A percentile compares a stretch with the other conserved stretches of the same genome.
These are phyloP conservation scores for Neofusicoccum parvum DNA, from an alignment of 2,329 filamentous ascomycete genomes.

Conservation along the genomic window DNA sequence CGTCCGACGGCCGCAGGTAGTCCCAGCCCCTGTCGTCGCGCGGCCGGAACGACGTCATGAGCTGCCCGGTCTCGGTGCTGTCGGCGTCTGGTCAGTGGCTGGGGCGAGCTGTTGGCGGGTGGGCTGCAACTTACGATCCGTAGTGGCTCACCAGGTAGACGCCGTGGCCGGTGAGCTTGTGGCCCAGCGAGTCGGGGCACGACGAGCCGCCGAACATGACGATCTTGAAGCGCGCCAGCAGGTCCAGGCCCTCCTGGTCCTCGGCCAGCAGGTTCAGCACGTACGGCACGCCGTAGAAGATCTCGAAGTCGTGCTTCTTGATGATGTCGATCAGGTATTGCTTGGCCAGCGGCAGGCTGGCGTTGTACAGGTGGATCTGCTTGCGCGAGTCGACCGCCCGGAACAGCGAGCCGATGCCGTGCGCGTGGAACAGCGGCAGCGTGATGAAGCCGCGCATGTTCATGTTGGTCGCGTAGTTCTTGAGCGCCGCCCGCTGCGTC, in stretches of 20 bases:
- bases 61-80: conserved; percentile 62
- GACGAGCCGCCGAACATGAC: conserved; percentile 61
- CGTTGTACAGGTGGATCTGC: conserved; percentile 18
- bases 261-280: conserved; percentile 66
- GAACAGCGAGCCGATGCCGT: conserved; percentile 15
- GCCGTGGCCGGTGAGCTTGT: conserved; percentile 54
- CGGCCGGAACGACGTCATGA: conserved; percentile 63
- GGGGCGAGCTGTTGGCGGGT: no score
- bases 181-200: conserved; percentile 62
- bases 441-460: conserved; percentile 17
- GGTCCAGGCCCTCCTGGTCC: conserved; percentile 55
- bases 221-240: conserved; percentile 51
- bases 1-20: conserved; percentile 52
- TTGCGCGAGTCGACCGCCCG: conserved; percentile 11
- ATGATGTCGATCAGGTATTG: conserved; percentile 33
- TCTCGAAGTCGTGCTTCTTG: conserved; percentile 44
- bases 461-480: conserved; percentile 20
- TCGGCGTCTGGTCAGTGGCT: conserved; percentile 4
- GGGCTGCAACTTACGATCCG: conserved; percentile 50
- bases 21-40: conserved; percentile 61
- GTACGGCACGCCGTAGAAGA: conserved; percentile 65
- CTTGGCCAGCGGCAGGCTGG: conserved; percentile 19
- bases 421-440: conserved; percentile 19
- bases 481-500: conserved; percentile 44
- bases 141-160: conserved; percentile 61